A percentile compares a stretch with the other conserved stretches of the same genome.
Evolutionary conservation across 176 grass and related monocot species (phyloP).

Genomic region (Oryza coarctata): DNA sequence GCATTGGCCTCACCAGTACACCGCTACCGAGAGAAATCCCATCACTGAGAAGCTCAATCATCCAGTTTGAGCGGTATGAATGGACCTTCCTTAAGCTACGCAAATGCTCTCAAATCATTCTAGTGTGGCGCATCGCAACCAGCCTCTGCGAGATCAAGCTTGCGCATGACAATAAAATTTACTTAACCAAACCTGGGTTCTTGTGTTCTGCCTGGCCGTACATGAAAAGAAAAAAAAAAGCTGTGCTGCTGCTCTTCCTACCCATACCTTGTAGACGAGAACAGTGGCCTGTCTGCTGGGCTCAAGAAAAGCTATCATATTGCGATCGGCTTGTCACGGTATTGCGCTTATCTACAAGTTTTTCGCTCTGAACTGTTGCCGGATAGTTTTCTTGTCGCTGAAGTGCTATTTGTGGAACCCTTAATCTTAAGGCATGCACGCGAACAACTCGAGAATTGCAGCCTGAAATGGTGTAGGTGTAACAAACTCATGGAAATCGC

Average conservation of each 20-base stretch:
- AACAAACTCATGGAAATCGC: background rate
- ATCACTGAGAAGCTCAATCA: background rate
- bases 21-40: background rate
- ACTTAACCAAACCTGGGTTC: background rate
- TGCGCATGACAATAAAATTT: background rate
- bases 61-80: background rate
- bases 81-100: background rate
- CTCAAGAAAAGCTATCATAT: background rate
- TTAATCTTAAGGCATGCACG: background rate
- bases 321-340: constrained; percentile 23
- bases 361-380: constrained; percentile 7
- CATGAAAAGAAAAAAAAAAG: background rate
- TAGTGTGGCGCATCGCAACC: constrained; percentile 38
- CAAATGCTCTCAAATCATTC: background rate
- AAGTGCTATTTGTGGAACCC: background rate
- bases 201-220: background rate
- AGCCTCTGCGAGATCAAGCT: constrained; percentile 35
- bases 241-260: background rate
- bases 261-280: background rate
- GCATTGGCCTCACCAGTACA: background rate
- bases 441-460: background rate
- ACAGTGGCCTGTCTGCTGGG: rapidly evolving
- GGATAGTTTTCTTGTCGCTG: background rate
- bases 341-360: constrained; percentile 31
- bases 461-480: background rate